phyloP scores from a whole-genome alignment of 331 rosid species.

The Phaseolus coccineus region DNA sequence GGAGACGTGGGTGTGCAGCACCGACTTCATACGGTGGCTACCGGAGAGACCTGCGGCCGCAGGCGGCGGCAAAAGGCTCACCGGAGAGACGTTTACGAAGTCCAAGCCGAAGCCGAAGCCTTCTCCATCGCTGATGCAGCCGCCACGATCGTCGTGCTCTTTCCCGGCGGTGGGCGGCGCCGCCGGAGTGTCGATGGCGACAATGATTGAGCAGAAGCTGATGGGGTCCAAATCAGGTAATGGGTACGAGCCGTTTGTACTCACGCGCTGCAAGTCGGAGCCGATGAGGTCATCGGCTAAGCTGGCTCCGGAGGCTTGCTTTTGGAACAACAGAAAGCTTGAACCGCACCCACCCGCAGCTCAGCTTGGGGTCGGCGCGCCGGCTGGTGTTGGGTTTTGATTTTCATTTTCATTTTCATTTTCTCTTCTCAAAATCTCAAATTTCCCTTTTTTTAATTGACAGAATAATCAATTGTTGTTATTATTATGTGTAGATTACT shows the following conservation, averaged over 20 bases:
- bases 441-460: neutral
- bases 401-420: neutral
- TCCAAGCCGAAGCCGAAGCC: slow-evolving; percentile 37
- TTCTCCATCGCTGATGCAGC: slow-evolving; percentile 54
- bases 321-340: slow-evolving; percentile 80
- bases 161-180: slow-evolving; percentile 55
- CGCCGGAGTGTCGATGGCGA: slow-evolving; percentile 65
- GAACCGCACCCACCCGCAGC: slow-evolving; percentile 74
- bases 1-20: slow-evolving; percentile 95
- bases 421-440: neutral
- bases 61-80: slow-evolving; percentile 47
- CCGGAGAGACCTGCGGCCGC: slow-evolving; percentile 66
- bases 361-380: slow-evolving; percentile 76
- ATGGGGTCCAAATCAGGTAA: slow-evolving; percentile 58
- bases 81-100: slow-evolving; percentile 25
- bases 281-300: slow-evolving; percentile 79
- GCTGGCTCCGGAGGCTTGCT: slow-evolving; percentile 79
- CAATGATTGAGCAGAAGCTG: slow-evolving; percentile 78
- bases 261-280: slow-evolving; percentile 96
- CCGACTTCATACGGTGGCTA: slow-evolving; percentile 78
- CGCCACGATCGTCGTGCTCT: slow-evolving; percentile 86
- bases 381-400: slow-evolving; percentile 80
- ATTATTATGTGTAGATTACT: slow-evolving; percentile 39
- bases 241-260: slow-evolving; percentile 83
- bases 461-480: slow-evolving; percentile 41